A percentile compares a stretch with the other conserved stretches of the same genome.
Conservation (phyloP, 2,329 filamentous ascomycete genomes). For the Lachnellula occidentalis region DNA sequence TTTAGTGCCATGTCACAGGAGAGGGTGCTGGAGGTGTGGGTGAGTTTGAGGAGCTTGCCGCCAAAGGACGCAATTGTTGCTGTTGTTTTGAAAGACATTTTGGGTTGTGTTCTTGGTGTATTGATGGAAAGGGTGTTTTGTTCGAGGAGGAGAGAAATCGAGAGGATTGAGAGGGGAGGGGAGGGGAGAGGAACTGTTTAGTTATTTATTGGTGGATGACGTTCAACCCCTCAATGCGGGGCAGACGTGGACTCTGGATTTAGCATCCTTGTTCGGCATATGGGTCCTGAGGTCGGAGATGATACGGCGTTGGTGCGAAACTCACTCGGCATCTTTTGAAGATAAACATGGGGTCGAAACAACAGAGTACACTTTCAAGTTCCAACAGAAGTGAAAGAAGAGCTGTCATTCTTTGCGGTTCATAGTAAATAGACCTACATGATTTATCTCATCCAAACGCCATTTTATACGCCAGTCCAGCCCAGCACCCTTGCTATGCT, state of each 20-base stretch:
- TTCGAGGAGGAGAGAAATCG: background rate
- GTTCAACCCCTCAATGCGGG: constrained; percentile 26
- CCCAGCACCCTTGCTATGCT: constrained; percentile 21
- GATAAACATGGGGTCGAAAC: background rate
- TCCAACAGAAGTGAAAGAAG: background rate
- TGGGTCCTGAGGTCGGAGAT: constrained; percentile 17
- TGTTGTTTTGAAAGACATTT: constrained; percentile 83
- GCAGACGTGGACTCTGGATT: constrained; percentile 5
- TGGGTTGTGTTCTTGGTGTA: constrained; percentile 19
- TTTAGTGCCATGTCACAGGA: constrained; percentile 89
- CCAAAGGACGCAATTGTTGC: constrained; percentile 87
- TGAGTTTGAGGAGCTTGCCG: constrained; percentile 90
- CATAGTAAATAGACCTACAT: background rate
- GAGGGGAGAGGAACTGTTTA: background rate
- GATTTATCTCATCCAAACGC: constrained; percentile 18
- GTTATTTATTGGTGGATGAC: constrained; percentile 16
- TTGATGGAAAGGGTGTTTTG: background rate
- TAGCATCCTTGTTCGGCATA: constrained; percentile 19
- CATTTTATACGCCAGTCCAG: constrained; percentile 27
- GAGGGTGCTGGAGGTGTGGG: constrained; percentile 73
- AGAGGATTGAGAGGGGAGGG: background rate
- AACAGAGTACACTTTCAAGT: background rate
- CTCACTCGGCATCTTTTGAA: constrained; percentile 7
- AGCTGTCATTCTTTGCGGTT: background rate
- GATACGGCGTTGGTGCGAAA: constrained; percentile 13